Conservation (phyloP, 2,329 filamentous ascomycete genomes). For the Monilinia aucupariae region DNA sequence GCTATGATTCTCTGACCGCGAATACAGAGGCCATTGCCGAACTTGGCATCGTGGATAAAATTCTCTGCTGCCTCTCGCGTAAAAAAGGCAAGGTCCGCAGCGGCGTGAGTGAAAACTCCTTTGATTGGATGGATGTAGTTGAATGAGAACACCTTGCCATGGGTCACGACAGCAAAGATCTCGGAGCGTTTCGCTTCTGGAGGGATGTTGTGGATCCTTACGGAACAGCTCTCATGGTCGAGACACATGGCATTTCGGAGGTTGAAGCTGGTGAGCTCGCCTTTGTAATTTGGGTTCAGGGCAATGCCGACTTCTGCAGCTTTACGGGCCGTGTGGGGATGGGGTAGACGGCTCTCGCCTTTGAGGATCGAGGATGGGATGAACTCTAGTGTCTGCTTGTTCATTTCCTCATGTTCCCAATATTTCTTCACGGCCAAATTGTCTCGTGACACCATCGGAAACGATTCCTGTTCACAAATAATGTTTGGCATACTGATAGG, state of each 20-base stretch:
- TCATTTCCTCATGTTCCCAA: not conserved
- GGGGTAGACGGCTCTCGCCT: not conserved
- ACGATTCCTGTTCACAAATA: not conserved
- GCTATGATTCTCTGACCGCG: not conserved
- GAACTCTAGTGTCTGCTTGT: not conserved
- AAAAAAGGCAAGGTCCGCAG: constrained; percentile 19
- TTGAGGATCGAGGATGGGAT: constrained; percentile 11
- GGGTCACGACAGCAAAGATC: constrained; percentile 15
- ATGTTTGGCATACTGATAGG: not conserved
- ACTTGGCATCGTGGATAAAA: not conserved
- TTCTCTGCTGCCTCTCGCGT: constrained; percentile 16
- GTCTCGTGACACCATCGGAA: not conserved
- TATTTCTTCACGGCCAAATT: not conserved
- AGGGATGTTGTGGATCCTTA: constrained; percentile 12
- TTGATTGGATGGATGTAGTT: not conserved
- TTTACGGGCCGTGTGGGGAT: constrained; percentile 1
- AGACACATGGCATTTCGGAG: constrained; percentile 13
- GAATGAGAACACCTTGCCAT: constrained; percentile 21
- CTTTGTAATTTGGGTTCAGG: constrained; percentile 17
- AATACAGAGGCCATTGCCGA: not conserved
- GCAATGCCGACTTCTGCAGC: not conserved
- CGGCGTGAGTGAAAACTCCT: not conserved
- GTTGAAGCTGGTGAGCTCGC: constrained; percentile 10
- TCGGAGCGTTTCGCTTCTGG: constrained; percentile 12
- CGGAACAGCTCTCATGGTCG: constrained; percentile 15